Evolutionary conservation across 23 red algal genomes (phyloP).

Genomic region (Gracilaria domingensis): DNA sequence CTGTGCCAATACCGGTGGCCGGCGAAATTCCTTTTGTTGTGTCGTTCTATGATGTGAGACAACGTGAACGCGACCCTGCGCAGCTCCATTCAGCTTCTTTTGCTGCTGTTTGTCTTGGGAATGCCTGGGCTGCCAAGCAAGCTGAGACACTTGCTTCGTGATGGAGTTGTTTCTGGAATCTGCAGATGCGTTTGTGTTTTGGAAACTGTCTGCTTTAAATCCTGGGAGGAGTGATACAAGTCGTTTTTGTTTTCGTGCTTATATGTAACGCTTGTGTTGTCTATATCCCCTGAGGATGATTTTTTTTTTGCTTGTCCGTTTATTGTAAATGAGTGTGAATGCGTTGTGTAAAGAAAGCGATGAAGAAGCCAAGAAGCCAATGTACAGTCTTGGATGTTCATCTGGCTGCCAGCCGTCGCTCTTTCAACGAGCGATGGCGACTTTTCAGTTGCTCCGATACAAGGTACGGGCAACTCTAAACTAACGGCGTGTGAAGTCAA

Average conservation of each 20-base stretch:
- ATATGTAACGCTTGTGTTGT: not conserved
- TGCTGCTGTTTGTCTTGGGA: constrained; percentile 44
- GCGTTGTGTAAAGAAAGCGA: not conserved
- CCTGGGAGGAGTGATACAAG: not conserved
- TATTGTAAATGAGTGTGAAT: constrained; percentile 23
- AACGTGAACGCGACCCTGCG: constrained; percentile 27
- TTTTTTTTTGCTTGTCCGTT: constrained; percentile 3
- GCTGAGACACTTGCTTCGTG: constrained; percentile 16
- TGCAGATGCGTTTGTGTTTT: not conserved
- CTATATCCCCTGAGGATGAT: not conserved
- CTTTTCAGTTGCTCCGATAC: no score
- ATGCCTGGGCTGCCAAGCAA: constrained; percentile 48
- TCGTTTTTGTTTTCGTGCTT: not conserved
- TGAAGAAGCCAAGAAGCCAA: not conserved
- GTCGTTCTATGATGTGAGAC: constrained; percentile 51
- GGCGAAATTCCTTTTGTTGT: constrained; percentile 35
- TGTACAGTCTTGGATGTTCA: no score
- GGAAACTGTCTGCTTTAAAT: not conserved
- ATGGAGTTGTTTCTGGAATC: not conserved
- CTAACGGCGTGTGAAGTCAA: not conserved
- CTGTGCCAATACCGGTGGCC: constrained; percentile 43
- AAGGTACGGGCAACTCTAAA: no score
- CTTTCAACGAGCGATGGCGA: no score
- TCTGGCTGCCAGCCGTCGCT: no score
- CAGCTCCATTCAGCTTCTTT: constrained; percentile 49